Conservation (phyloP, 345 rosid species). For the Populus euphratica region DNA sequence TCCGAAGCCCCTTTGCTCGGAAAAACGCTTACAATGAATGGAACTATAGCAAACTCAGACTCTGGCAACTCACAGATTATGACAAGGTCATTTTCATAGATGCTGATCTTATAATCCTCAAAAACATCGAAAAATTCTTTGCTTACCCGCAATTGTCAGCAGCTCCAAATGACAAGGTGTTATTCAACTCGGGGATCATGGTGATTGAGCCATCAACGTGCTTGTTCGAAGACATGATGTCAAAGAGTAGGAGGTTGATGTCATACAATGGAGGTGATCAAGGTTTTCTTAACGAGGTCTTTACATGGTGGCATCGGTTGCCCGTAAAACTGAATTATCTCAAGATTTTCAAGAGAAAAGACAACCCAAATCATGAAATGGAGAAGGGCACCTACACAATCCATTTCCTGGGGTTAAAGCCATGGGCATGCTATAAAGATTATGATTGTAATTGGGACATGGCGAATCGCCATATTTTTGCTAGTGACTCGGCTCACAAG, state of each 20-base stretch:
- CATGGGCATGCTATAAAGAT: conserved; percentile 87
- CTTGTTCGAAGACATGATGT: conserved; percentile 51
- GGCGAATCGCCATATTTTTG: conserved; percentile 33
- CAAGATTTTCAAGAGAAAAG: conserved; percentile 31
- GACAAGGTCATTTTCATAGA: conserved; percentile 73
- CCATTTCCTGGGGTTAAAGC: conserved; percentile 79
- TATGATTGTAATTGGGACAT: conserved; percentile 92
- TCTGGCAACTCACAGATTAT: conserved; percentile 61
- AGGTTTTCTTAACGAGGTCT: conserved; percentile 70
- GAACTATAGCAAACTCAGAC: conserved; percentile 83
- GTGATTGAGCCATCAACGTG: conserved; percentile 79
- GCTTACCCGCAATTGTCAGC: conserved; percentile 68
- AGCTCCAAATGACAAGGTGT: conserved; percentile 25
- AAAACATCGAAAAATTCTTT: conserved; percentile 56
- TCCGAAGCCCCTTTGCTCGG: conserved; percentile 55
- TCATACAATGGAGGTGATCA: conserved; percentile 92
- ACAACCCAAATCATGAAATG: conserved; percentile 11
- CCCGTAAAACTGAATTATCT: conserved; percentile 47
- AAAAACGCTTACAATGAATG: conserved; percentile 72
- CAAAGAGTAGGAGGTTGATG: conserved; percentile 30
- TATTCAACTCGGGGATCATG: conserved; percentile 87
- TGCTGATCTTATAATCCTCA: conserved; percentile 53
- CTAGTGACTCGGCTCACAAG: conserved; percentile 55
- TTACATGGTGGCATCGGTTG: conserved; percentile 87
- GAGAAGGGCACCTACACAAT: conserved; percentile 30